These are phyloP conservation scores for Arthrocladium fulminans DNA, from an alignment of 2,329 filamentous ascomycete genomes.

Conservation along the genomic window DNA sequence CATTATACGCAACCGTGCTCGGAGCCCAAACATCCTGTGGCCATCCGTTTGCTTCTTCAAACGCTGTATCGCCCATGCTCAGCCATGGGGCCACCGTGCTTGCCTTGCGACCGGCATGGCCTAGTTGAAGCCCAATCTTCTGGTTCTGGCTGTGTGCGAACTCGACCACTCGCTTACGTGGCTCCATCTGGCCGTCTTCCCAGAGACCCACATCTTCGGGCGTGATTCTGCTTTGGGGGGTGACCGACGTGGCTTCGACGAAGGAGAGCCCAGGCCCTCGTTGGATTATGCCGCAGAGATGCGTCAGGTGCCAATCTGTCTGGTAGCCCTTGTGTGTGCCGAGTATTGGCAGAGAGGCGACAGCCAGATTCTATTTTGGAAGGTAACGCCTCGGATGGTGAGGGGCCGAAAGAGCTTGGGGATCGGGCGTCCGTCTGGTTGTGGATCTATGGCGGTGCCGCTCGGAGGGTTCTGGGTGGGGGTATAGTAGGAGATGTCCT, in stretches of 20 bases:
- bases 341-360: slow-evolving; percentile 61
- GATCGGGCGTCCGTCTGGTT: slow-evolving; percentile 42
- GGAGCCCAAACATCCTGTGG: slow-evolving; percentile 48
- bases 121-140: slow-evolving; percentile 66
- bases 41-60: slow-evolving; percentile 46
- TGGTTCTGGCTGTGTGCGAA: slow-evolving; percentile 48
- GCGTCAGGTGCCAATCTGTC: slow-evolving; percentile 73
- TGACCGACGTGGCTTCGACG: slow-evolving; percentile 69
- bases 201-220: slow-evolving; percentile 73
- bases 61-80: slow-evolving; percentile 45
- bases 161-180: slow-evolving; percentile 25
- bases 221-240: slow-evolving; percentile 70
- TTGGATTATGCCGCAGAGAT: slow-evolving; percentile 68
- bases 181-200: slow-evolving; percentile 70
- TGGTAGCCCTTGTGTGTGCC: slow-evolving; percentile 60
- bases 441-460: slow-evolving; percentile 37
- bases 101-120: slow-evolving; percentile 64
- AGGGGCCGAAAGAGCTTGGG: slow-evolving; percentile 41
- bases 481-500: slow-evolving; percentile 41
- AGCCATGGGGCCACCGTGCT: slow-evolving; percentile 58
- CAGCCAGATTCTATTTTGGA: slow-evolving; percentile 60
- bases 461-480: slow-evolving; percentile 39
- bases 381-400: slow-evolving; percentile 39
- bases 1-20: slow-evolving; percentile 53
- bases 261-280: slow-evolving; percentile 66